Evolutionary conservation across 2,329 filamentous ascomycete species (phyloP).

Genomic region (Talaromyces sp.): DNA sequence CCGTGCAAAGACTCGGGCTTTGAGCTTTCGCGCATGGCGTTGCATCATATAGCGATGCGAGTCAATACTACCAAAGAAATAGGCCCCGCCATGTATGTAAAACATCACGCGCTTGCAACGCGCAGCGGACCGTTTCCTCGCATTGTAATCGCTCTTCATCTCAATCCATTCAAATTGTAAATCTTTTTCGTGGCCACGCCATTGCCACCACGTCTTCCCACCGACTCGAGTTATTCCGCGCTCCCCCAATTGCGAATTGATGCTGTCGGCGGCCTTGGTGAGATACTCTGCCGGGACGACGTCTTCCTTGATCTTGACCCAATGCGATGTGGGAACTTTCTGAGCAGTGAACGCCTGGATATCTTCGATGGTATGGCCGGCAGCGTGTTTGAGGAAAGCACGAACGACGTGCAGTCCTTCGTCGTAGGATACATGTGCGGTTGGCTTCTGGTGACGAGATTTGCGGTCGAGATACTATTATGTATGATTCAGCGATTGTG

Average conservation of each 20-base stretch:
- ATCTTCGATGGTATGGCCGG: slow-evolving; percentile 87
- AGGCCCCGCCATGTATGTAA: slow-evolving; percentile 90
- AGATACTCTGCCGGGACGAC: slow-evolving; percentile 63
- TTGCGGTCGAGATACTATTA: slow-evolving; percentile 76
- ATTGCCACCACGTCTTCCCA: slow-evolving; percentile 84
- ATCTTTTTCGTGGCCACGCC: slow-evolving; percentile 62
- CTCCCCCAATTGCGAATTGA: slow-evolving; percentile 71
- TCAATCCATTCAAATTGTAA: slow-evolving; percentile 92
- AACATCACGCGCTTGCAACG: slow-evolving; percentile 75
- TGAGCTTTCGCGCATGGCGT: slow-evolving; percentile 87
- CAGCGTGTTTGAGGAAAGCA: slow-evolving; percentile 77
- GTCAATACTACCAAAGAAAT: slow-evolving; percentile 92
- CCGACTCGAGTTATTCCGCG: slow-evolving; percentile 72
- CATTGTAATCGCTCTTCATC: slow-evolving; percentile 77
- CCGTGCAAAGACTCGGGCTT: slow-evolving; percentile 79
- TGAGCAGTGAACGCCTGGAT: slow-evolving; percentile 86
- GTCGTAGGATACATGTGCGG: slow-evolving; percentile 88
- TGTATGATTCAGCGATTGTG: slow-evolving; percentile 3
- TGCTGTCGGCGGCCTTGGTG: slow-evolving; percentile 58
- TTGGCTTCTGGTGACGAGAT: slow-evolving; percentile 71
- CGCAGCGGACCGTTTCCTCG: slow-evolving; percentile 59
- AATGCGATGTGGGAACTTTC: slow-evolving; percentile 84
- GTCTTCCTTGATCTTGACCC: slow-evolving; percentile 74
- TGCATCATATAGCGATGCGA: slow-evolving; percentile 99
- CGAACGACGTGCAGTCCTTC: slow-evolving; percentile 85